A percentile compares a stretch with the other conserved stretches of the same genome.
Conservation (phyloP, 495 filamentous ascomycete species). For the Cercophora samala region DNA sequence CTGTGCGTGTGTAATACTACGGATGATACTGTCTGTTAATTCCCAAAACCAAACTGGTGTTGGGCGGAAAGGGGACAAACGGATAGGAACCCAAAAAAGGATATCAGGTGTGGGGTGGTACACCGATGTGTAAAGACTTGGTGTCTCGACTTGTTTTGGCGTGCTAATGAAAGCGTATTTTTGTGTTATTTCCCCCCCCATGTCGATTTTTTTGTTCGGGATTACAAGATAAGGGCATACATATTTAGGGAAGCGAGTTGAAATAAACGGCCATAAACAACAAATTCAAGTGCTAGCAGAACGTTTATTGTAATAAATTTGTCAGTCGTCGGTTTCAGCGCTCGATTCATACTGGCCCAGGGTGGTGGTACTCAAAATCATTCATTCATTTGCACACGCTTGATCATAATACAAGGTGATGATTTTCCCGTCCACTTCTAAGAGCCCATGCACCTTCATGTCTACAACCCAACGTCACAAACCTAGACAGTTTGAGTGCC, state of each 20-base stretch:
- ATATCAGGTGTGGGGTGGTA: not conserved
- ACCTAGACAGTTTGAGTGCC: conserved; percentile 50
- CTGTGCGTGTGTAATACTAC: not conserved
- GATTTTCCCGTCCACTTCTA: not conserved
- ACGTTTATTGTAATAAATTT: not conserved
- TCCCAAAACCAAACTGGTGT: not conserved
- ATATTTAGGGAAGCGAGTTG: not conserved
- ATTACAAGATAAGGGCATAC: not conserved
- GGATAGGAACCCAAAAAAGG: not conserved
- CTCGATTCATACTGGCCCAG: no score
- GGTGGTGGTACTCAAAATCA: not conserved
- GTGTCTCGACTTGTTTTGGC: conserved; percentile 8
- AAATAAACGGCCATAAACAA: not conserved
- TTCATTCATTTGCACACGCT: not conserved
- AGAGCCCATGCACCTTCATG: not conserved
- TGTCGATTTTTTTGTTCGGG: not conserved
- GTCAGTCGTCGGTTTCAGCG: not conserved
- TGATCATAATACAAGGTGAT: no score
- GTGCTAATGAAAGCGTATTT: conserved; percentile 5
- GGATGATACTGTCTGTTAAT: not conserved
- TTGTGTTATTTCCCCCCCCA: not conserved
- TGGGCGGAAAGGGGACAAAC: not conserved
- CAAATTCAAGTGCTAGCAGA: not conserved
- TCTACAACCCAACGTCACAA: not conserved
- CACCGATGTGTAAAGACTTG: not conserved